Evolutionary conservation across 2,329 filamentous ascomycete genomes (phyloP).

Genomic region (Lecanosticta acicola): DNA sequence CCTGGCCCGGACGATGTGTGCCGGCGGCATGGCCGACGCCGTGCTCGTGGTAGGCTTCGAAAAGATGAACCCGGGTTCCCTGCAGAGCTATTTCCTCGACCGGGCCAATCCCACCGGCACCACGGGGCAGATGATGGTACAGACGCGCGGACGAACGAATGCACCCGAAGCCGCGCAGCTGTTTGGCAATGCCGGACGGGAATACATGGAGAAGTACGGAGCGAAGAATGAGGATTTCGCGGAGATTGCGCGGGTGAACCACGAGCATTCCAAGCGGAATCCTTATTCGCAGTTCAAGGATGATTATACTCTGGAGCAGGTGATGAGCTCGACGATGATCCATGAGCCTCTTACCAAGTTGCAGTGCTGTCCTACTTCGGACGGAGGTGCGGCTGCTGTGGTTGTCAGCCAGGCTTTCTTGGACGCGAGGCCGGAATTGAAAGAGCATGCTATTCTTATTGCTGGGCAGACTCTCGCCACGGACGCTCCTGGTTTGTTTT

Average conservation of each 20-base stretch:
- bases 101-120: conserved; percentile 72
- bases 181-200: conserved; percentile 88
- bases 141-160: conserved; percentile 24
- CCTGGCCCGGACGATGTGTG: conserved; percentile 75
- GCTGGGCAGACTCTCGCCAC: conserved; percentile 86
- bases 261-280: conserved; percentile 84
- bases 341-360: conserved; percentile 87
- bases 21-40: conserved; percentile 61
- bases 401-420: conserved; percentile 86
- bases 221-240: conserved; percentile 82
- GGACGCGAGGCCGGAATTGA: conserved; percentile 74
- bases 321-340: conserved; percentile 70
- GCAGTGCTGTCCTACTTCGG: conserved; percentile 96
- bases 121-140: conserved; percentile 65
- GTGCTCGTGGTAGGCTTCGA: conserved; percentile 90
- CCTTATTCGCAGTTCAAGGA: conserved; percentile 97
- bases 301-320: conserved; percentile 80
- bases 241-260: conserved; percentile 89
- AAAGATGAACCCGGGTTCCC: conserved; percentile 92
- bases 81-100: conserved; percentile 81
- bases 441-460: conserved; percentile 76
- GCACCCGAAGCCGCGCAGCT: conserved; percentile 53
- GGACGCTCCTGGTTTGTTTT: conserved; percentile 75
- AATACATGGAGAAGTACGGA: conserved; percentile 92
- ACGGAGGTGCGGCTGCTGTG: conserved; percentile 82